These are phyloP conservation scores for Aspergillus versicolor DNA, from an alignment of 2,329 filamentous ascomycete species.

Conservation along the genomic window DNA sequence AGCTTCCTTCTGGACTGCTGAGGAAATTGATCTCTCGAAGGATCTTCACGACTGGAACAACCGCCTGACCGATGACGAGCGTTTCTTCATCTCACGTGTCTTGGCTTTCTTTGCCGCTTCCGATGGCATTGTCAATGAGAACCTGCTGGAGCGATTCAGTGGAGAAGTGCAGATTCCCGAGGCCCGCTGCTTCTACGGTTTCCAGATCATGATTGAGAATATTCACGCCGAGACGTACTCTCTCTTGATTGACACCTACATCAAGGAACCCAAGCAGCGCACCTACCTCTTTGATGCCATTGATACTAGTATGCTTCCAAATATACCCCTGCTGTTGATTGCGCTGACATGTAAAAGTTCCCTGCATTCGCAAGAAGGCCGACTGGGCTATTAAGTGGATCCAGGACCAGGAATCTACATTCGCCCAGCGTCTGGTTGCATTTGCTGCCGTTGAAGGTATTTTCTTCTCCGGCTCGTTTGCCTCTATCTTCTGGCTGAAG, in stretches of 20 bases:
- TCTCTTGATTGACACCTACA: constrained; percentile 97
- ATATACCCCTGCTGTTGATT: neutral
- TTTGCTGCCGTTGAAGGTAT: constrained; percentile 98
- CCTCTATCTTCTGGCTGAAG: constrained; percentile 99
- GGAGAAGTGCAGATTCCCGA: constrained; percentile 95
- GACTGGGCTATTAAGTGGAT: constrained; percentile 98
- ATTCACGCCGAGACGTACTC: constrained; percentile 99
- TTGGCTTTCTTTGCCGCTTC: constrained; percentile 99
- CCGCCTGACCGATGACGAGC: constrained; percentile 92
- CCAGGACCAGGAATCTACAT: constrained; percentile 86
- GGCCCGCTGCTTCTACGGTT: constrained; percentile 99
- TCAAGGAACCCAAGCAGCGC: constrained; percentile 94
- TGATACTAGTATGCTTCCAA: constrained; percentile 76
- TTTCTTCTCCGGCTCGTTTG: constrained; percentile 98
- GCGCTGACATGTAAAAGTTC: constrained; percentile 58
- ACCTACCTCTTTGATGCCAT: constrained; percentile 97
- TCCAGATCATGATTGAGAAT: constrained; percentile 99
- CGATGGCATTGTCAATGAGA: constrained; percentile 99
- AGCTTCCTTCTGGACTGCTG: constrained; percentile 99
- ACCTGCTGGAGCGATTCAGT: constrained; percentile 96
- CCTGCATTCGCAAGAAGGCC: constrained; percentile 97
- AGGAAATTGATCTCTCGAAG: constrained; percentile 99
- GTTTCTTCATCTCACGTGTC: constrained; percentile 97
- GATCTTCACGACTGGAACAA: constrained; percentile 99
- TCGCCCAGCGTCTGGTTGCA: constrained; percentile 90